phyloP scores from a whole-genome alignment of 345 rosid species.

The Trapa incisa region DNA sequence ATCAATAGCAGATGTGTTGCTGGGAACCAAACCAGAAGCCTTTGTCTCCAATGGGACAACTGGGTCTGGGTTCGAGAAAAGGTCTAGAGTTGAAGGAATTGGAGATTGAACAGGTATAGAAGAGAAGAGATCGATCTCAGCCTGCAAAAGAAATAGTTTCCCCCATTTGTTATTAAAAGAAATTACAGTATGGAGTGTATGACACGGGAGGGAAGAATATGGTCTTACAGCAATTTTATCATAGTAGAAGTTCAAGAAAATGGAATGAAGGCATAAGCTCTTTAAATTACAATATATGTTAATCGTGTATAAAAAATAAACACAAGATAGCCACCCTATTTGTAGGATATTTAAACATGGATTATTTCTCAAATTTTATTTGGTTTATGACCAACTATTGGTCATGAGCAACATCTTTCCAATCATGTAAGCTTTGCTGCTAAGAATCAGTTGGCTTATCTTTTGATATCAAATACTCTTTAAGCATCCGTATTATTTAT shows the following conservation, averaged over 20 bases:
- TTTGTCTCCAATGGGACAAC: constrained; percentile 42
- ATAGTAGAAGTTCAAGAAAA: not conserved
- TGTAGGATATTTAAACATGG: not conserved
- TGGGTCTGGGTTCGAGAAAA: constrained; percentile 43
- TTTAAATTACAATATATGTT: not conserved
- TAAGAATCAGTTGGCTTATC: not conserved
- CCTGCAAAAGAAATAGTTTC: constrained; percentile 21
- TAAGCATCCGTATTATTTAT: not conserved
- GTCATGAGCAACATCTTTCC: not conserved
- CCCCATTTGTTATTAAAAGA: not conserved
- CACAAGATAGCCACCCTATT: not conserved
- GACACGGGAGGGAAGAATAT: not conserved
- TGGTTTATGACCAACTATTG: not conserved
- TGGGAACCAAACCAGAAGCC: constrained; percentile 23
- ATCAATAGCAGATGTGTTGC: constrained; percentile 35
- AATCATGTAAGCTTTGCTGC: not conserved
- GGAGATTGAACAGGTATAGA: constrained; percentile 31
- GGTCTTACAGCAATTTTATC: not conserved
- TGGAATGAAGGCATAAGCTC: not conserved
- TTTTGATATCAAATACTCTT: not conserved
- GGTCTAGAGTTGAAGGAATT: constrained; percentile 46
- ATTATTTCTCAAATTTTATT: not conserved
- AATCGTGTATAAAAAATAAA: not conserved
- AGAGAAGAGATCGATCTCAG: constrained; percentile 41
- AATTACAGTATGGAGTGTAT: not conserved